phyloP scores from a whole-genome alignment of 169 alveolate species.

The Theileria annulata region DNA sequence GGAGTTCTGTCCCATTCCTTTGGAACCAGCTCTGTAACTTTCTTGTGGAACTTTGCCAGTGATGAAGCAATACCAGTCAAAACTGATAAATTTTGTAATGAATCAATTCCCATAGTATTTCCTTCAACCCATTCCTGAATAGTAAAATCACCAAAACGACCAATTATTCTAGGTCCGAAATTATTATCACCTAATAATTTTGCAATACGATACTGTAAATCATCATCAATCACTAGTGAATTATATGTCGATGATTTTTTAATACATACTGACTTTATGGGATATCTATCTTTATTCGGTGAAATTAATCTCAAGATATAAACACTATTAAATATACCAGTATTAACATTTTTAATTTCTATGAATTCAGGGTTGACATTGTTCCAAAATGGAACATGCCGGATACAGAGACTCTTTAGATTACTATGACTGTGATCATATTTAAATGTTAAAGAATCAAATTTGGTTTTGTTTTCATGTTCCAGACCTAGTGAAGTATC shows the following conservation, averaged over 20 bases:
- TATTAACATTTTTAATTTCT: not conserved
- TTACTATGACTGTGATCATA: not conserved
- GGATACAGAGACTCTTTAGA: conserved; percentile 23
- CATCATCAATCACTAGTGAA: conserved; percentile 65
- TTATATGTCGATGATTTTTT: conserved; percentile 70
- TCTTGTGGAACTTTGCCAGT: conserved; percentile 16
- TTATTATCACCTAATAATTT: conserved; percentile 70
- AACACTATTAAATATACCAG: conserved; percentile 22
- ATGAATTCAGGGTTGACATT: conserved; percentile 3
- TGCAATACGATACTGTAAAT: conserved; percentile 67
- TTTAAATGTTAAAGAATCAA: not conserved
- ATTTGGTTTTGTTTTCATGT: not conserved
- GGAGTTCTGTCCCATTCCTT: conserved; percentile 72
- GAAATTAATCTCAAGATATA: not conserved
- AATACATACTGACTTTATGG: no score
- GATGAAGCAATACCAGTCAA: conserved; percentile 71
- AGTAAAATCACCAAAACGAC: conserved; percentile 70
- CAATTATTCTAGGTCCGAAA: conserved; percentile 74
- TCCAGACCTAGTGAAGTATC: not conserved
- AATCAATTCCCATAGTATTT: conserved; percentile 64
- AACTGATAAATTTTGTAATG: conserved; percentile 64
- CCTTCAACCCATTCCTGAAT: conserved; percentile 81
- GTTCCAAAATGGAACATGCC: conserved; percentile 36
- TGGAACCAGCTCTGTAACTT: conserved; percentile 21
- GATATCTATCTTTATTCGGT: not conserved